Conservation (phyloP, 495 filamentous ascomycete species). For the Staphylotrichum tortipilum region DNA sequence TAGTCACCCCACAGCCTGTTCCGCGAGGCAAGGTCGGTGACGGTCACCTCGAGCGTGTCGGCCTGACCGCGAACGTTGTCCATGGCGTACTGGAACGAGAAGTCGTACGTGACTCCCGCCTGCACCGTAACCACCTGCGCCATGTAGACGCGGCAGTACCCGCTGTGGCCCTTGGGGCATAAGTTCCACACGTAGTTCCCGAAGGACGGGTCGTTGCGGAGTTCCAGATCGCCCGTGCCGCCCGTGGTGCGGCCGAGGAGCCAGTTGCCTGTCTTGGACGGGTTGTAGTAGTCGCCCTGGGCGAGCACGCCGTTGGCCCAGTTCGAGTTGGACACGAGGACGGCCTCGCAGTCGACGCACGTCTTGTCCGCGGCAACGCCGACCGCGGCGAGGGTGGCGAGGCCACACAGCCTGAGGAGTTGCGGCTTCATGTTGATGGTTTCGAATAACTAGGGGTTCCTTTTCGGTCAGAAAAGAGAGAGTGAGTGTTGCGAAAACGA, state of each 20-base stretch:
- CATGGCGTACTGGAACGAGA: not conserved
- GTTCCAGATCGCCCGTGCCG: not conserved
- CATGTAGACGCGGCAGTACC: slow-evolving; percentile 4
- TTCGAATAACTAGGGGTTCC: too few species aligned
- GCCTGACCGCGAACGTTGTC: not conserved
- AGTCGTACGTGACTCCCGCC: slow-evolving; percentile 3
- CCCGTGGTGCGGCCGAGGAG: not conserved
- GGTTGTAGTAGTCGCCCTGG: not conserved
- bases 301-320: slow-evolving; percentile 2
- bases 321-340: not conserved
- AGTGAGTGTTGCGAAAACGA: too few species aligned
- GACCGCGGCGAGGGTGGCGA: too few species aligned
- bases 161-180: not conserved
- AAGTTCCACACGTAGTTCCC: not conserved
- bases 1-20: too few species aligned
- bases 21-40: too few species aligned
- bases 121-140: not conserved
- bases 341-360: not conserved
- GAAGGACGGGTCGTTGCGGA: not conserved
- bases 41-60: too few species aligned
- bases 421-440: too few species aligned
- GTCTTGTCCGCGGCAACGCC: not conserved
- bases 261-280: not conserved
- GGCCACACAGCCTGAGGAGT: too few species aligned
- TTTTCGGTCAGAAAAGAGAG: too few species aligned